A percentile compares a stretch with the other conserved stretches of the same genome.
phyloP scores from a whole-genome alignment of 805 yeast genomes.

The Dipodascus albidus region DNA sequence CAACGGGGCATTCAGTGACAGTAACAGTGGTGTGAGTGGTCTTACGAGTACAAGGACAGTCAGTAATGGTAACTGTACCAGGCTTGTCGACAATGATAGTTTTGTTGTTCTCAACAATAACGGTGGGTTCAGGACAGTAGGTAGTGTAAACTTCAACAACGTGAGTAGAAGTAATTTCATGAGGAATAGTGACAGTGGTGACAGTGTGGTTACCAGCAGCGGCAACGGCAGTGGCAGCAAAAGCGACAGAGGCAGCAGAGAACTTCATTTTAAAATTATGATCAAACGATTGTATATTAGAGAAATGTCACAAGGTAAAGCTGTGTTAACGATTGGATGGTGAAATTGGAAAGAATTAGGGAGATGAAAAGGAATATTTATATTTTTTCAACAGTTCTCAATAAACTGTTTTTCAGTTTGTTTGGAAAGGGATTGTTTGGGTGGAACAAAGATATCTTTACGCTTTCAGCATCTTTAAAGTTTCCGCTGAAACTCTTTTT shows the following conservation, averaged over 20 bases:
- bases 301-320: neutral
- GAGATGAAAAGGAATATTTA: neutral
- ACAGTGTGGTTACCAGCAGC: slow-evolving; percentile 17
- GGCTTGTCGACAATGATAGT: neutral
- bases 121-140: slow-evolving; percentile 53
- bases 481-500: neutral
- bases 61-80: slow-evolving; percentile 1
- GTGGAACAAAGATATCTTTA: too few relatives aligned
- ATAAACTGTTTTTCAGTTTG: too few relatives aligned
- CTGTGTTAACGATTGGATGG: neutral
- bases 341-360: neutral
- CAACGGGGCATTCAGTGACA: neutral
- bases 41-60: slow-evolving; percentile 46
- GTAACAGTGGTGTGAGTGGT: slow-evolving; percentile 7
- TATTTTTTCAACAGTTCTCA: too few relatives aligned
- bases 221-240: slow-evolving; percentile 8
- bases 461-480: neutral
- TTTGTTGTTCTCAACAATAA: neutral
- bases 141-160: slow-evolving; percentile 68
- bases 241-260: slow-evolving; percentile 13
- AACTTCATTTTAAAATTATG: slow-evolving; percentile 11
- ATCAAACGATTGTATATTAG: neutral
- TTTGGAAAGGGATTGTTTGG: too few relatives aligned
- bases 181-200: slow-evolving; percentile 16
- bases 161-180: slow-evolving; percentile 27